A percentile compares a stretch with the other conserved stretches of the same genome.
phyloP scores from a whole-genome alignment of 1,284 basidiomycete species.

The Heterobasidion occidentale region DNA sequence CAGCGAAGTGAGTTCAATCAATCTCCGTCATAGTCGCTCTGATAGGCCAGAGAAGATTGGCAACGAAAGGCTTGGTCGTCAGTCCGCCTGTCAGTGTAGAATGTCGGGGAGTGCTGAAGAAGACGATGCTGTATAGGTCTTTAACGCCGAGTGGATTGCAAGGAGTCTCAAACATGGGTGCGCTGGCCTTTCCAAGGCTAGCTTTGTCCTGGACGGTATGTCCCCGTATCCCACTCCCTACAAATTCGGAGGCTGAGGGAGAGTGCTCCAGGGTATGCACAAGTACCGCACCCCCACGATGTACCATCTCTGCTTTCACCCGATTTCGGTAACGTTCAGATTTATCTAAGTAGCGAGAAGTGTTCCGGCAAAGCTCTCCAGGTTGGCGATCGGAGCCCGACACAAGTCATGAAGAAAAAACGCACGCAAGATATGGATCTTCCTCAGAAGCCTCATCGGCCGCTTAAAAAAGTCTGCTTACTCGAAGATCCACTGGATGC shows the following conservation, averaged over 20 bases:
- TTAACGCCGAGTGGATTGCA: slow-evolving; percentile 9
- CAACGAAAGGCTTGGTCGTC: slow-evolving; percentile 6
- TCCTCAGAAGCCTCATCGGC: too few relatives aligned
- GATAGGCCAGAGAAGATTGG: not conserved
- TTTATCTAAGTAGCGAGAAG: too few relatives aligned
- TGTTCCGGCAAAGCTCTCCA: too few relatives aligned
- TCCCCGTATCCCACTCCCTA: not conserved
- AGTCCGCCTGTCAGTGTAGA: not conserved
- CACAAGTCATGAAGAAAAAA: too few relatives aligned
- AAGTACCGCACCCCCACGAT: not conserved
- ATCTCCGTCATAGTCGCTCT: not conserved
- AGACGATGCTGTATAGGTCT: slow-evolving; percentile 2
- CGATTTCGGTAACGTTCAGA: too few relatives aligned
- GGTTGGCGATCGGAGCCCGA: too few relatives aligned
- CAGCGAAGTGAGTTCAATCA: slow-evolving; percentile 2
- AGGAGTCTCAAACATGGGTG: slow-evolving; percentile 3
- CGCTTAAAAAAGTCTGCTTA: too few relatives aligned
- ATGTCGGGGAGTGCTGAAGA: too few relatives aligned
- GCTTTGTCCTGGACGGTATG: slow-evolving; percentile 8
- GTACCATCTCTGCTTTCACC: too few relatives aligned
- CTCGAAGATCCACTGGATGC: too few relatives aligned
- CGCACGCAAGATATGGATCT: too few relatives aligned
- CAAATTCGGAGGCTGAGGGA: not conserved
- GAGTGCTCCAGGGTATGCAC: too few relatives aligned
- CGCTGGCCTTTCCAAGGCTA: not conserved